Evolutionary conservation across 2,329 filamentous ascomycete species (phyloP), one percentile per base, ranked within the genome.

Genomic region (Didymella pomorum): DNA sequence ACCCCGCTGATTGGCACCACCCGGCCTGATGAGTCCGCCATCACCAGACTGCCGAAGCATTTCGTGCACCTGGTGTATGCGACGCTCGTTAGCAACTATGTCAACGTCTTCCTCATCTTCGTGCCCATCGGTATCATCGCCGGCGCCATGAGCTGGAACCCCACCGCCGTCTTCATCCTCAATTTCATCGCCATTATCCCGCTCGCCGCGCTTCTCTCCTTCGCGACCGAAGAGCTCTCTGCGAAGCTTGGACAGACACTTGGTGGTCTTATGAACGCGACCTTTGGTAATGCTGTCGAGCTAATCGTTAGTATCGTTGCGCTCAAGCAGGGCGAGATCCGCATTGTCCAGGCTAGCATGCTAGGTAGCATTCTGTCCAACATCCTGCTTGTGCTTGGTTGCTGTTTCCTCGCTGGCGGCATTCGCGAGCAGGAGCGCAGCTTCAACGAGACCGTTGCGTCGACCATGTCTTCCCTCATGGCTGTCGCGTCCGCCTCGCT

Each of bases 341-440:
- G 94, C 70, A 93, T 98, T 65, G 94, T 98, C n/a, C 95, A 98
- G 80, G 90, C 94, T 20, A 96, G 92, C 64, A 98, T 98, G 93
- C 87, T 98, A 31, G 94, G 95, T 46, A 96, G 91, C 71, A 96
- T 98, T 68, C 83, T 98, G 37, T 97, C 94, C 65, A 98, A 98
- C 78, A 89, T 97, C 64, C 84, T 98, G 8, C 86, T 98, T 21
- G 94, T 84, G 35, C 78, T 84, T 20, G 82, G 82, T 35, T 83
- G 81, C 76, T 84, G 82, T 70, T 84, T 84, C 77, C 76, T 83
- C 54, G 76, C 80, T 25, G 82, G 80, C 33, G 82, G 82, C 26
- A 72, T 81, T 46, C 72, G 74, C 51, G 76, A 79, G 53, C 67
- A 71, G 44, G 78, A 83, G 70, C 77, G 78, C 69, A 69, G 52